These are phyloP conservation scores for Kwoniella mangroviensis DNA, from an alignment of 768 basidiomycete species.

Conservation along the genomic window DNA sequence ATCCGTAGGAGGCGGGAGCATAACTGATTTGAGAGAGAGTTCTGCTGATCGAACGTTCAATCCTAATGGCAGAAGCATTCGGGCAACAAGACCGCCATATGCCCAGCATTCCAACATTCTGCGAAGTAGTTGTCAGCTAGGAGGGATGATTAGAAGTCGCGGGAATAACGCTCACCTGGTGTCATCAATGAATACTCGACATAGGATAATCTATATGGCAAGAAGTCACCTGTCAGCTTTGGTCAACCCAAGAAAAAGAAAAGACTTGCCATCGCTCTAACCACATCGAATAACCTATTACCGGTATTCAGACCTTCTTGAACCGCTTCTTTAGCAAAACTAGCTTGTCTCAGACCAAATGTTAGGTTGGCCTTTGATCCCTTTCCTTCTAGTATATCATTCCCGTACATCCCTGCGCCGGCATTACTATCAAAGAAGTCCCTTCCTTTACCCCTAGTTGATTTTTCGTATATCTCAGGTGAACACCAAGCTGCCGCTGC, in stretches of 20 bases:
- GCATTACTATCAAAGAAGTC: constrained; percentile 4
- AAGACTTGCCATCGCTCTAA: constrained; percentile 46
- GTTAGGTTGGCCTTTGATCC: constrained; percentile 5
- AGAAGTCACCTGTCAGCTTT: neutral
- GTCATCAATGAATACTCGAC: constrained; percentile 50
- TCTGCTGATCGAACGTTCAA: constrained; percentile 49
- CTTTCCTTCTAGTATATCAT: constrained; percentile 8
- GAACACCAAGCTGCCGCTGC: constrained; percentile 64
- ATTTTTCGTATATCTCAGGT: constrained; percentile 31
- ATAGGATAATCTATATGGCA: constrained; percentile 38
- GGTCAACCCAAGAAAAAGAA: neutral
- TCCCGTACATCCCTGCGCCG: constrained; percentile 9
- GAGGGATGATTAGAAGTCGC: neutral
- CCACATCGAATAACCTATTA: constrained; percentile 50
- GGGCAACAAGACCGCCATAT: constrained; percentile 46
- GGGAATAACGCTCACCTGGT: constrained; percentile 24
- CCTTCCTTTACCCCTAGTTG: constrained; percentile 16
- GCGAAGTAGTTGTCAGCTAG: neutral
- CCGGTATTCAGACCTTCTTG: constrained; percentile 49
- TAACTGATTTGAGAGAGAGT: constrained; percentile 48
- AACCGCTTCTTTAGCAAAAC: constrained; percentile 43
- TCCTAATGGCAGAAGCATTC: constrained; percentile 51
- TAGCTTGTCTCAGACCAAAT: constrained; percentile 39
- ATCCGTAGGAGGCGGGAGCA: constrained; percentile 50
- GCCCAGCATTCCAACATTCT: constrained; percentile 54